Percentiles rank a stretch among this genome's conserved stretches.
These are phyloP conservation scores for Scedosporium aurantiacum DNA, from an alignment of 2,329 filamentous ascomycete genomes.

Conservation along the genomic window DNA sequence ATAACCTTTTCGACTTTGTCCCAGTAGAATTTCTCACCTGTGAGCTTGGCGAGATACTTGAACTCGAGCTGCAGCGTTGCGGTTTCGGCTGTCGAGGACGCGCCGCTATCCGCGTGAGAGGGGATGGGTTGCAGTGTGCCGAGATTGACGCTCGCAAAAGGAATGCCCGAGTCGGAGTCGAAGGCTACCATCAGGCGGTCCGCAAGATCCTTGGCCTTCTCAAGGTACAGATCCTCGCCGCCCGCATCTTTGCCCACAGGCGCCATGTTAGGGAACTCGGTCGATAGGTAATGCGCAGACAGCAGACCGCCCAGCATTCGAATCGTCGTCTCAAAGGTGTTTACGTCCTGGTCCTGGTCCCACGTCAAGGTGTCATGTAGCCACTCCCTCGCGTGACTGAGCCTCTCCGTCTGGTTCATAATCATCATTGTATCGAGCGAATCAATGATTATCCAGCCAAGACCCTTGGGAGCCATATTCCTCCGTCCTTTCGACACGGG, in stretches of 20 bases:
- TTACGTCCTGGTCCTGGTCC: conserved; percentile 89
- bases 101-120: conserved; percentile 75
- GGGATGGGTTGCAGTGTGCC: conserved; percentile 63
- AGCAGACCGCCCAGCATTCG: conserved; percentile 91
- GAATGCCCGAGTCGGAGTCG: conserved; percentile 75
- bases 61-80: conserved; percentile 90
- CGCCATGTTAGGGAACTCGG: conserved; percentile 66
- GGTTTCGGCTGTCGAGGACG: conserved; percentile 88
- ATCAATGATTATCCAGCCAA: conserved; percentile 98
- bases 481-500: conserved; percentile 68
- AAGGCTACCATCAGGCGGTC: conserved; percentile 82
- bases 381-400: conserved; percentile 82
- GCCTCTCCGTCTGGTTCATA: conserved; percentile 86
- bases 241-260: conserved; percentile 61
- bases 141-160: conserved; percentile 83
- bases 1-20: conserved; percentile 85
- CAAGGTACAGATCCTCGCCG: conserved; percentile 86
- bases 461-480: conserved; percentile 77
- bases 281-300: conserved; percentile 91
- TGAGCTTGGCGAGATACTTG: conserved; percentile 92
- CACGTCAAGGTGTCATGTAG: conserved; percentile 70
- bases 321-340: conserved; percentile 96
- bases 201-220: conserved; percentile 88
- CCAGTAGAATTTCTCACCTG: conserved; percentile 88
- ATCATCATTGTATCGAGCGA: conserved; percentile 93